Conservation (phyloP, 257 asterid genomes). For the Solanum dulcamara region DNA sequence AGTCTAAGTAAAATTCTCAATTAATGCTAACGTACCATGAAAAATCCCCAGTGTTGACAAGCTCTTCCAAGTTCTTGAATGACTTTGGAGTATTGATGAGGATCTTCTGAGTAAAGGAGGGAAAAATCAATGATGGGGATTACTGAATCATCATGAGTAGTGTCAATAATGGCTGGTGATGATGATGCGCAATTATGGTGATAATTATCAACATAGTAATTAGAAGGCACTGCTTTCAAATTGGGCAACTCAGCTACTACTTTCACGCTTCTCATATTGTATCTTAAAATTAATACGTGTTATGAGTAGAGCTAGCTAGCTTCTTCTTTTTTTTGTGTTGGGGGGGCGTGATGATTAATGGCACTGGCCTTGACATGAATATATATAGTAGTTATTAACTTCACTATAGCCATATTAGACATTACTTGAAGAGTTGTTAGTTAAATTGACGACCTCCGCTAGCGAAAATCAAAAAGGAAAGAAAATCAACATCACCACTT, state of each 20-base stretch:
- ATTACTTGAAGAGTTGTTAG: not conserved
- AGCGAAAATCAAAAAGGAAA: not conserved
- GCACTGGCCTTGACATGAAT: not conserved
- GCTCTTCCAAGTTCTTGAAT: slow-evolving; percentile 30
- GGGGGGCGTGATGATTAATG: not conserved
- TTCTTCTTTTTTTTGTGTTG: not conserved
- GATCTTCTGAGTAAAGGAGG: slow-evolving; percentile 24
- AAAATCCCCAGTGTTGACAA: slow-evolving; percentile 59
- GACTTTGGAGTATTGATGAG: slow-evolving; percentile 25
- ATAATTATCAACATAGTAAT: slow-evolving; percentile 13
- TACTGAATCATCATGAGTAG: slow-evolving; percentile 7
- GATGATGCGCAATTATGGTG: slow-evolving; percentile 5
- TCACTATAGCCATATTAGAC: not conserved
- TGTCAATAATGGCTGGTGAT: slow-evolving; percentile 8
- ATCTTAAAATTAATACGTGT: not conserved
- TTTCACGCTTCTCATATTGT: not conserved
- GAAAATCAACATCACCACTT: too few relatives aligned
- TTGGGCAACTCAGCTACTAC: not conserved
- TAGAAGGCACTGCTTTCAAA: slow-evolving; percentile 24
- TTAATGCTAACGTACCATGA: slow-evolving; percentile 27
- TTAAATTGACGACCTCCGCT: not conserved
- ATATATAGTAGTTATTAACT: not conserved
- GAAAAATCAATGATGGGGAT: slow-evolving; percentile 41
- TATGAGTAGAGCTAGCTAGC: not conserved
- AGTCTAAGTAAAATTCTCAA: not conserved